Conservation (phyloP, 257 asterid genomes). For the Nicotiana undulata region DNA sequence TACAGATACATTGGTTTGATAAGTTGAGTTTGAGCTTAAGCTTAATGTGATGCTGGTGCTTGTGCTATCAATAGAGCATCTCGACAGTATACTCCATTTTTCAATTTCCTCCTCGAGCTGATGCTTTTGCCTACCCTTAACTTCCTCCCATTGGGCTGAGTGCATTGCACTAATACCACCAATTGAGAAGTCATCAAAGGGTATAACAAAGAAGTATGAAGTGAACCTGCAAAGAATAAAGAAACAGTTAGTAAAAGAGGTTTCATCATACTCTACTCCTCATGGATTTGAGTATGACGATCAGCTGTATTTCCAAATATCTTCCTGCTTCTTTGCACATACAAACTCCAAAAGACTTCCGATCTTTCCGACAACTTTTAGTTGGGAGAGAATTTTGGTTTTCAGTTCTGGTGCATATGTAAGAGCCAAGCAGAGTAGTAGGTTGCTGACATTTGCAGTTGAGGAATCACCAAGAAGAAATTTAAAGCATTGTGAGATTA, state of each 20-base stretch:
- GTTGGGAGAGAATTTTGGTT: constrained; percentile 65
- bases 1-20: constrained; percentile 44
- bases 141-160: no score
- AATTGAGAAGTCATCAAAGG: no score
- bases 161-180: no score
- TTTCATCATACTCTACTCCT: no score
- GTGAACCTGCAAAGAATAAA: no score
- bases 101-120: constrained; percentile 92
- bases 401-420: constrained; percentile 88
- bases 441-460: constrained; percentile 67
- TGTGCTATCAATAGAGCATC: constrained; percentile 86
- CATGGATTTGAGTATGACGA: no score
- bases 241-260: no score
- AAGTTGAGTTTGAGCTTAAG: constrained; percentile 73
- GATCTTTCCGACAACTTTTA: constrained; percentile 77
- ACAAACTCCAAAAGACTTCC: constrained; percentile 87
- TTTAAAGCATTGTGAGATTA: constrained; percentile 86
- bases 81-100: constrained; percentile 70
- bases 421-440: constrained; percentile 84
- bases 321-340: constrained; percentile 90
- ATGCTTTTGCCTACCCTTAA: no score
- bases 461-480: constrained; percentile 80
- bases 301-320: no score
- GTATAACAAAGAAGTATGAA: no score
- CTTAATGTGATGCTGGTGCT: constrained; percentile 63